A percentile compares a stretch with the other conserved stretches of the same genome.
These are phyloP conservation scores for Fusarium subglutinans DNA, from an alignment of 2,329 filamentous ascomycete species.

Conservation along the genomic window DNA sequence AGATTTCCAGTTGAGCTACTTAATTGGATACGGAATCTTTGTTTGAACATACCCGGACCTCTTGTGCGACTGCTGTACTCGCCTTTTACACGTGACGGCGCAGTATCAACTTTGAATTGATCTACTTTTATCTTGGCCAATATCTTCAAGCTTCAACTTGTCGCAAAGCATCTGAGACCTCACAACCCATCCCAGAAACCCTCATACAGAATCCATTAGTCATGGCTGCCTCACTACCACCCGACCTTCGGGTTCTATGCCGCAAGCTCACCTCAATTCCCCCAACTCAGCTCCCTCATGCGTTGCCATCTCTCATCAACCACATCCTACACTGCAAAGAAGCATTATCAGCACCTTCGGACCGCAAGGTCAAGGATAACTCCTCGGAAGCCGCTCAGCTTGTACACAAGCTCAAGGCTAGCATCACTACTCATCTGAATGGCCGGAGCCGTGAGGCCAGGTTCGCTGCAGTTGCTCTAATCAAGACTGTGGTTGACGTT, in stretches of 20 bases:
- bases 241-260: slow-evolving; percentile 72
- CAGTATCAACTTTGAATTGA: slow-evolving; percentile 9
- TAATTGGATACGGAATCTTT: background rate
- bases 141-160: slow-evolving; percentile 3
- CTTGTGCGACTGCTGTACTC: background rate
- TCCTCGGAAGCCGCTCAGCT: slow-evolving; percentile 73
- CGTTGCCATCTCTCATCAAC: slow-evolving; percentile 74
- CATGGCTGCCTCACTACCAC: slow-evolving; percentile 53
- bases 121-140: slow-evolving; percentile 1
- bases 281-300: slow-evolving; percentile 75
- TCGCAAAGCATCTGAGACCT: slow-evolving; percentile 24
- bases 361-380: slow-evolving; percentile 68
- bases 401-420: slow-evolving; percentile 83
- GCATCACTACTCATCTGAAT: slow-evolving; percentile 79
- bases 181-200: background rate
- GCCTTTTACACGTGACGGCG: background rate
- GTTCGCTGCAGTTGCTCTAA: slow-evolving; percentile 79
- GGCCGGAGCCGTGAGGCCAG: slow-evolving; percentile 78
- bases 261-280: slow-evolving; percentile 77
- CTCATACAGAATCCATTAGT: background rate
- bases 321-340: slow-evolving; percentile 66
- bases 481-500: slow-evolving; percentile 83
- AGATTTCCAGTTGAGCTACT: background rate
- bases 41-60: too few relatives aligned
- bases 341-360: slow-evolving; percentile 70